phyloP scores from a whole-genome alignment of 2,329 filamentous ascomycete species.

The Stemphylium beticola region DNA sequence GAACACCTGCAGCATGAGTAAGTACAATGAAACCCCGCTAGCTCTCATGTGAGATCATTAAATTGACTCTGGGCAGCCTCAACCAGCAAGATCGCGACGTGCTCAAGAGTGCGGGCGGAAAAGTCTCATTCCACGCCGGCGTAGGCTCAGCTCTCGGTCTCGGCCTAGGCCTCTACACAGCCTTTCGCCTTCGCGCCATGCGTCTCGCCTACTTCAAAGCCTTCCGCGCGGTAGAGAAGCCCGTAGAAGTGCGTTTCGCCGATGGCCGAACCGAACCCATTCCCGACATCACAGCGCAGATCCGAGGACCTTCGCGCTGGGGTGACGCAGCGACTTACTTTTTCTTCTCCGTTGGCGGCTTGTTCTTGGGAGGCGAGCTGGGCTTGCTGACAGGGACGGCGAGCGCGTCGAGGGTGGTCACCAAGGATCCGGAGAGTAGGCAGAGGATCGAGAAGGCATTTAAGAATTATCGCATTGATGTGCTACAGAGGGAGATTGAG shows the following conservation, averaged over 20 bases:
- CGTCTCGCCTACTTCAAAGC: constrained; percentile 66
- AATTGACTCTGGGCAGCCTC: constrained; percentile 43
- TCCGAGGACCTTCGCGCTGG: constrained; percentile 61
- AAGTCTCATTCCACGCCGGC: constrained; percentile 61
- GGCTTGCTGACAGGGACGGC: constrained; percentile 65
- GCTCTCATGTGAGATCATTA: too few species aligned
- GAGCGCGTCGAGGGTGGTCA: constrained; percentile 61
- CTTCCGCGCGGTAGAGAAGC: constrained; percentile 66
- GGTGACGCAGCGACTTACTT: constrained; percentile 69
- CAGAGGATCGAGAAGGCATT: constrained; percentile 69
- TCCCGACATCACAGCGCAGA: constrained; percentile 64
- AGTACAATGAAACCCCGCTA: not conserved
- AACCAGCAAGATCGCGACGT: constrained; percentile 64
- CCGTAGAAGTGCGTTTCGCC: constrained; percentile 66
- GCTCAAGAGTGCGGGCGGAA: constrained; percentile 61
- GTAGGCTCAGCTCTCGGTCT: constrained; percentile 67
- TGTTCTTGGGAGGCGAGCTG: constrained; percentile 69
- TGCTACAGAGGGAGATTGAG: constrained; percentile 65
- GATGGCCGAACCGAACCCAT: constrained; percentile 65
- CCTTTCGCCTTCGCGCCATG: constrained; percentile 62
- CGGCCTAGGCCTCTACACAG: constrained; percentile 60
- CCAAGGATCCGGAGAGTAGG: constrained; percentile 59
- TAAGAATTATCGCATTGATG: constrained; percentile 66
- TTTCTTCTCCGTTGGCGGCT: constrained; percentile 66
- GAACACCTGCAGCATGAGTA: constrained; percentile 45